Evolutionary conservation across 1,284 basidiomycete genomes (phyloP).

Genomic region (Taiwanofungus camphoratus): DNA sequence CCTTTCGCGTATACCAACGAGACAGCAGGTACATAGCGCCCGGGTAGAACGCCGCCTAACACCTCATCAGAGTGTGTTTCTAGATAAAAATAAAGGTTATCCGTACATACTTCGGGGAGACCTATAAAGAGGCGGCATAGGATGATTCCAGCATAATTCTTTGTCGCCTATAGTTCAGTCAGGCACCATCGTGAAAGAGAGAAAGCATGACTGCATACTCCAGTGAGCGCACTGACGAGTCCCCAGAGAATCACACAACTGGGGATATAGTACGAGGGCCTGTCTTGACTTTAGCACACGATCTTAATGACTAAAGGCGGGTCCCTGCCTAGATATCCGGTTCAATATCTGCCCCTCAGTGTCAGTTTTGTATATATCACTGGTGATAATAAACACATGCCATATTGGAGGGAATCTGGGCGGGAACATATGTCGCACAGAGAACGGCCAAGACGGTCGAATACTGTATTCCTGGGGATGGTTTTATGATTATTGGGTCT

Average conservation of each 20-base stretch:
- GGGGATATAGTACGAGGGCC: constrained; percentile 60
- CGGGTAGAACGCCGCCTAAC: constrained; percentile 56
- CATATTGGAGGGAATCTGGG: constrained; percentile 66
- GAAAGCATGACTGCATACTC: constrained; percentile 31
- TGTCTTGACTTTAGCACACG: constrained; percentile 16
- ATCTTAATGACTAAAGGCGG: neutral
- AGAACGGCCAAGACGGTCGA: constrained; percentile 52
- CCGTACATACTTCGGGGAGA: constrained; percentile 44
- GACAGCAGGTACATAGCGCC: constrained; percentile 58
- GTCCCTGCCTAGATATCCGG: constrained; percentile 39
- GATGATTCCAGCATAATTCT: constrained; percentile 51
- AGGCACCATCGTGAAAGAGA: neutral
- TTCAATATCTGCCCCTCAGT: constrained; percentile 44
- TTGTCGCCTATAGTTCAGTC: constrained; percentile 37
- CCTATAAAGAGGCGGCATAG: constrained; percentile 57
- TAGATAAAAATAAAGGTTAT: neutral
- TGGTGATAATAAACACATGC: constrained; percentile 26
- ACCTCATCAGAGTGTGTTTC: neutral
- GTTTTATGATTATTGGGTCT: neutral
- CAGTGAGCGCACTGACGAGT: constrained; percentile 54
- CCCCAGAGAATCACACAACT: constrained; percentile 59
- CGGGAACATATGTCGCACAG: constrained; percentile 55
- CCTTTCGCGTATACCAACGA: constrained; percentile 63
- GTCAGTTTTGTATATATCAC: neutral
- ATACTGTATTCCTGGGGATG: constrained; percentile 50